Base-by-base conservation (phyloP, 805 yeast species). In the Candida dajiaensis region DNA sequence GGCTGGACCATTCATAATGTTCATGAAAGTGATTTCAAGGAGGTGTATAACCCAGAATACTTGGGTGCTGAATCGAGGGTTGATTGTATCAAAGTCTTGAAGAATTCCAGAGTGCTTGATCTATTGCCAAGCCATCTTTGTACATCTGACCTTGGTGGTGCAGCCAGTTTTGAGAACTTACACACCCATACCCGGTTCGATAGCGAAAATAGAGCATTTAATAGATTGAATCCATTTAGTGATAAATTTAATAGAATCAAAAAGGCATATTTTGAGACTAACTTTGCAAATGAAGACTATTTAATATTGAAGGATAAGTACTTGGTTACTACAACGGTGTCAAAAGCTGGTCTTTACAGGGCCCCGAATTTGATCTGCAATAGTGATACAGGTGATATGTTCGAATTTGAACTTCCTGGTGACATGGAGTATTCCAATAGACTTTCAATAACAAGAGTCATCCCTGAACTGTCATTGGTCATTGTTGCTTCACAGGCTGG, bases 1-100 rank as follows among this genome's bases (percentile, higher is more conserved):
- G 78, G 73, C 26, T 82, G 88, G 87, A 72, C 83, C 0, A 62
- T 72, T 7, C 67, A 65, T 41, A 68, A 67, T 11, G 58, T 81
- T 1, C 60, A 63, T 19, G 58, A 66, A 1, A 52, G 52, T 5
- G 68, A 59, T 45, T 81, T 83, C 64, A 68, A 71, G 46, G 63
- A 65, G n/a, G 87, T 81, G 6, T 58, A 64, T 33, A 69, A 76
- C 6, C 49, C 80, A 2, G 57, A 64, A n/a, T 73, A 72, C 12
- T 64, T 79, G 43, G 77, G 80, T 45, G 57, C 61, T 3, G 53
- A 57, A 49, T 46, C 66, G 1, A 61, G 67, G 28, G 72, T 74
- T 40, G 61, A 62, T 11, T 47, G 56, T 0, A 46, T 55, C 6
- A 55, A 63, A n/a, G 64, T 77, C 0, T 50, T 69, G 7, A 58